A percentile compares a stretch with the other conserved stretches of the same genome.
These are phyloP conservation scores for Lagenidium giganteum DNA, from an alignment of 352 stramenopile species.

Conservation along the genomic window DNA sequence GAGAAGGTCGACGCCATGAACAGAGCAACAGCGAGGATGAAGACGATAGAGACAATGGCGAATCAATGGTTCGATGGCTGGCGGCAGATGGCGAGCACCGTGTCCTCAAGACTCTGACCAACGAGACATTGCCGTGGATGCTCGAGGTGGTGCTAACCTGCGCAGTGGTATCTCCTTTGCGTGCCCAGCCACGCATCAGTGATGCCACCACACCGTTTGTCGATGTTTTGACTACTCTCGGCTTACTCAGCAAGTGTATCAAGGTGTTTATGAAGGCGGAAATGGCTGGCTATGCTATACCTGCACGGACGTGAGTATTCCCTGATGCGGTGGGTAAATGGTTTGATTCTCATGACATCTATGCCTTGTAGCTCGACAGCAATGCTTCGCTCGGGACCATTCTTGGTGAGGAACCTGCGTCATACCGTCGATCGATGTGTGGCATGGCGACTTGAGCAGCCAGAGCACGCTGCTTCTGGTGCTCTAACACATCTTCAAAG, in stretches of 20 bases:
- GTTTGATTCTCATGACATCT: background rate
- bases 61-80: conserved; percentile 17
- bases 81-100: conserved; percentile 49
- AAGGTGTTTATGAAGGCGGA: conserved; percentile 48
- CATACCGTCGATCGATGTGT: conserved; percentile 6
- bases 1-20: conserved; percentile 2
- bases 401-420: conserved; percentile 3
- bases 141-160: conserved; percentile 53
- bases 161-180: conserved; percentile 38
- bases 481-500: conserved; percentile 37
- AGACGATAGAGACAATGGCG: conserved; percentile 17
- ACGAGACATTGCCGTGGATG: conserved; percentile 54
- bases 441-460: conserved; percentile 7
- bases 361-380: no score
- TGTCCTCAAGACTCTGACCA: conserved; percentile 58
- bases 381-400: conserved; percentile 12
- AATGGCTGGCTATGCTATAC: conserved; percentile 40
- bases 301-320: conserved; percentile 29
- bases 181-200: conserved; percentile 9
- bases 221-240: conserved; percentile 31
- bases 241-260: conserved; percentile 34
- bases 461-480: conserved; percentile 16
- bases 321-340: background rate
- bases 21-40: conserved; percentile 16
- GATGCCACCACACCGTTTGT: conserved; percentile 22